Percentiles rank a stretch among this genome's conserved stretches.
These are phyloP conservation scores for Beauveria medogensis DNA, from an alignment of 2,329 filamentous ascomycete genomes.

Conservation along the genomic window DNA sequence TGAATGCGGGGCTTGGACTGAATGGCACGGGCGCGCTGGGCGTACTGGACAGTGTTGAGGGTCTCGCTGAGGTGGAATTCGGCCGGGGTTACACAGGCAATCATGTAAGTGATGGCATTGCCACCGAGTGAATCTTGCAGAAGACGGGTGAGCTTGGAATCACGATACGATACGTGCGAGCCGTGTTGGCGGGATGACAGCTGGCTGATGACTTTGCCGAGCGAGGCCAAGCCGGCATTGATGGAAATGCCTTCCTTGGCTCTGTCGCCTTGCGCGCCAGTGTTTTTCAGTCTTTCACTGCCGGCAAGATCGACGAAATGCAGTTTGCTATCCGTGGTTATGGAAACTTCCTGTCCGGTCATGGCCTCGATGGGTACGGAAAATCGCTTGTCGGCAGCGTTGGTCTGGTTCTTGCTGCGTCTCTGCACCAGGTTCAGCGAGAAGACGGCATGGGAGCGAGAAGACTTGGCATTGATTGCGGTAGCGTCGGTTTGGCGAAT, in stretches of 20 bases:
- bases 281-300: conserved; percentile 95
- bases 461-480: conserved; percentile 95
- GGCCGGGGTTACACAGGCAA: conserved; percentile 92
- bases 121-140: conserved; percentile 94
- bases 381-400: conserved; percentile 69
- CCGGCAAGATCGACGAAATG: conserved; percentile 98
- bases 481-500: conserved; percentile 97
- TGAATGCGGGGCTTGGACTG: conserved; percentile 97
- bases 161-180: conserved; percentile 91
- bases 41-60: conserved; percentile 94
- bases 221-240: conserved; percentile 86
- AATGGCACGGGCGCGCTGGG: conserved; percentile 88
- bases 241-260: conserved; percentile 97
- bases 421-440: conserved; percentile 88
- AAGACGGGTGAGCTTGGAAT: conserved; percentile 91
- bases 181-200: conserved; percentile 82
- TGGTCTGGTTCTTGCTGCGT: conserved; percentile 49
- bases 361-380: conserved; percentile 80
- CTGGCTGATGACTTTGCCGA: conserved; percentile 98
- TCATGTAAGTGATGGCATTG: conserved; percentile 98
- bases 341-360: conserved; percentile 53
- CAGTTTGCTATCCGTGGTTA: conserved; percentile 94
- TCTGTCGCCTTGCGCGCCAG: conserved; percentile 85
- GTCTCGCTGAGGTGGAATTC: conserved; percentile 98
- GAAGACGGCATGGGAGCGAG: conserved; percentile 94